Base-by-base conservation (phyloP, 108 stramenopile species). In the Aurantiochytrium sp. region DNA sequence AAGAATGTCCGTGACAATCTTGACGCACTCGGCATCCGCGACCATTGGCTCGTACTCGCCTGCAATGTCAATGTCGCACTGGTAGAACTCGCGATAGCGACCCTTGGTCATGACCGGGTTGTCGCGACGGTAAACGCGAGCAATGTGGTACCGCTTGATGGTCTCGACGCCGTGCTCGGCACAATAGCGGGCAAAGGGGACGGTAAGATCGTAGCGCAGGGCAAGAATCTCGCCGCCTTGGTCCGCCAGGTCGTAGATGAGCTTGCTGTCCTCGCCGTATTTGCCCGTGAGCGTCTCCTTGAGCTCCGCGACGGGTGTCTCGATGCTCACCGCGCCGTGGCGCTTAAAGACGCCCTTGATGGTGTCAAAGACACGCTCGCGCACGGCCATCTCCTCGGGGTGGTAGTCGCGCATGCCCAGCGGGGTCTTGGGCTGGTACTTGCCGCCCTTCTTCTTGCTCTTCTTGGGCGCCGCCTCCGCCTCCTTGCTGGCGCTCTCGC, bases 31-130 rank as follows among this genome's bases (percentile, higher is more conserved):
- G 14, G 96, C 94, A 90, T 97, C 97, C 8, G 96, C 94, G 5
- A 96, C 95, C 97, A 97, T 97, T 35, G 94, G 88, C 12, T 91
- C 92, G 87, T 94, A 94, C 57, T 87, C 51, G 19, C 96, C 95
- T 19, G 95, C 97, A 60, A 97, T 95, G 90, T 97, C 97, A 72
- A 97, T 96, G 88, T 97, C 97, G 87, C 97, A 97, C 89, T 97
- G 97, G 92, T 97, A 97, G 92, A 97, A 97, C 87, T 97, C 97
- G 59, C 97, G 95, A 91, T 96, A 97, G 29, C 96, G 92, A 53
- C 97, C 97, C 51, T 90, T 93, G 55, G 93, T 90, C 90, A 97
- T 89, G 58, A 91, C 89, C 10, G 96, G 96, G 57, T 97, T 94
- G 92, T 97, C 97, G 35, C 97, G 92, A 29, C 97, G 87, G 93